Percentiles rank a stretch among this genome's conserved stretches.
Conservation (phyloP, 176 grass and related monocot species). For the Paspalum notatum region DNA sequence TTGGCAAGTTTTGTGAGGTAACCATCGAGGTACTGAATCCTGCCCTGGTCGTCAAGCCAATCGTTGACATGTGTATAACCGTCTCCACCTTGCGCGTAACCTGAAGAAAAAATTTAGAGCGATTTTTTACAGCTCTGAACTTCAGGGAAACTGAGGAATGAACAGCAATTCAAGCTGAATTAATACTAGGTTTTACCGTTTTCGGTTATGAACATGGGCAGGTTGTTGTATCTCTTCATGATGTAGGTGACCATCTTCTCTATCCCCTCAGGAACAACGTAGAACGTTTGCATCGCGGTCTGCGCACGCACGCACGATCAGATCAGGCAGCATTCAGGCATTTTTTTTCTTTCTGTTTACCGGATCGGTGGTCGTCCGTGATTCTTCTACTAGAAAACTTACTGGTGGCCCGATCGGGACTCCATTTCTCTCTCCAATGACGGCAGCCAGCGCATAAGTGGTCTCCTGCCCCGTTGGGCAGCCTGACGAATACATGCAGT, state of each 20-base stretch:
- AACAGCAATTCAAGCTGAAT: neutral
- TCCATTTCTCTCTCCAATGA: constrained; percentile 52
- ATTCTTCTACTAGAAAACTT: no score
- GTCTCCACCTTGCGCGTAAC: constrained; percentile 55
- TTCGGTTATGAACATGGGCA: constrained; percentile 75
- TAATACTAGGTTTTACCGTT: constrained; percentile 48
- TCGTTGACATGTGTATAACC: constrained; percentile 27
- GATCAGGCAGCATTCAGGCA: no score
- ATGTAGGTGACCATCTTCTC: constrained; percentile 63
- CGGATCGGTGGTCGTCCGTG: no score
- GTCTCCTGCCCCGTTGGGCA: constrained; percentile 38
- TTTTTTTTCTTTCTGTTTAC: no score
- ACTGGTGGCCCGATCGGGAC: constrained; percentile 64
- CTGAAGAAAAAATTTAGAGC: constrained; percentile 12
- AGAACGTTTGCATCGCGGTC: constrained; percentile 68
- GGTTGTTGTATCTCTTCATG: constrained; percentile 74
- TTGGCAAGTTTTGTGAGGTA: constrained; percentile 59
- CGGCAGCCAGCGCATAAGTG: constrained; percentile 28
- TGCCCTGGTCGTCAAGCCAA: constrained; percentile 54
- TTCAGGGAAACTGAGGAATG: neutral
- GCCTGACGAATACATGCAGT: constrained; percentile 54
- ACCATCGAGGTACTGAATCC: constrained; percentile 51
- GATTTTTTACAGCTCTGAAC: neutral
- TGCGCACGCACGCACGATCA: neutral
- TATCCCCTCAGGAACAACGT: constrained; percentile 60